Conservation (phyloP, 768 basidiomycete genomes). For the Podaxis sp. region DNA sequence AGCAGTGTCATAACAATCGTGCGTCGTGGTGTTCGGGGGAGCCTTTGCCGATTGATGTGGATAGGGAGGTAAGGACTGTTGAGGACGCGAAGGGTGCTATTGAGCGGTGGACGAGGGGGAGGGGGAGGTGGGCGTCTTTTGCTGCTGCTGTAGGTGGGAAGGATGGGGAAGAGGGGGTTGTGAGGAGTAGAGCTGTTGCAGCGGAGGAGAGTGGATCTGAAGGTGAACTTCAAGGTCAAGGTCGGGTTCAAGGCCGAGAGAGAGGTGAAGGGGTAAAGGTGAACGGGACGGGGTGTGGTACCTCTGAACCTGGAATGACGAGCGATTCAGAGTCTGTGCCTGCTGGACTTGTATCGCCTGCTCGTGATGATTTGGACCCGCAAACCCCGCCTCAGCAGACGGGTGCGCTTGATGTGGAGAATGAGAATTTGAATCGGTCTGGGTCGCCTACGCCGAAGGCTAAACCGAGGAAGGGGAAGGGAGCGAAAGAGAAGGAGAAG, state of each 20-base stretch:
- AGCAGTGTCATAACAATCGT: background rate
- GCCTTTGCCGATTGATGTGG: background rate
- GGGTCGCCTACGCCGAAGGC: conserved; percentile 14
- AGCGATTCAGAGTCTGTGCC: background rate
- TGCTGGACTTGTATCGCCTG: conserved; percentile 5
- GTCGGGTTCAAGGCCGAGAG: background rate
- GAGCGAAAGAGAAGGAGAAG: background rate
- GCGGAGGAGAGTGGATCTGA: conserved; percentile 2
- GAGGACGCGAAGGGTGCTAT: conserved; percentile 2
- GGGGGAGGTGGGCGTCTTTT: background rate
- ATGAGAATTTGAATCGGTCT: conserved; percentile 1
- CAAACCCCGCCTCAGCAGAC: conserved; percentile 10
- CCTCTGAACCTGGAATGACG: background rate
- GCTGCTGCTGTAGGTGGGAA: background rate
- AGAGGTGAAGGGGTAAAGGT: background rate
- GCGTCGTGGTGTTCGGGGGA: conserved; percentile 13
- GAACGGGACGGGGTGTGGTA: background rate
- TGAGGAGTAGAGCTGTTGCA: background rate
- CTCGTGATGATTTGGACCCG: background rate
- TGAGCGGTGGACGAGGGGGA: conserved; percentile 8
- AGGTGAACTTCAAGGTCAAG: background rate
- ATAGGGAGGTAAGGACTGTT: background rate
- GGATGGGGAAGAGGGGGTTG: background rate
- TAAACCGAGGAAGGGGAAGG: background rate
- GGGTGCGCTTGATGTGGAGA: background rate